Percentiles rank a stretch among this genome's conserved stretches.
These are phyloP conservation scores for Dictyostelium firmibasis DNA, from an alignment of 78 protist species.

Conservation along the genomic window DNA sequence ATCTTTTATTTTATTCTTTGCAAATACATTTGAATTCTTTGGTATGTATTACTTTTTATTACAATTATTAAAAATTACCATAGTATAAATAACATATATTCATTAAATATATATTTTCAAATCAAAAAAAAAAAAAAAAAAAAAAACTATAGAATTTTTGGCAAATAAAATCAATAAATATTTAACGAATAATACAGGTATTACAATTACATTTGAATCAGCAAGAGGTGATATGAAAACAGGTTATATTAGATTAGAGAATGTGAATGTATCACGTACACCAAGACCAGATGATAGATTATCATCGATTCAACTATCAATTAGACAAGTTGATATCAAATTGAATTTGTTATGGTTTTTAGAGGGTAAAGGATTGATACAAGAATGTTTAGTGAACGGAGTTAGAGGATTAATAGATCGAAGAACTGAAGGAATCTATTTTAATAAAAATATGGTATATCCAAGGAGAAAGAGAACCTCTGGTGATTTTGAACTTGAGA, in stretches of 20 bases:
- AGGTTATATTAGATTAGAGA: constrained; percentile 57
- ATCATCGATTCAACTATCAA: constrained; percentile 53
- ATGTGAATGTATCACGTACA: constrained; percentile 67
- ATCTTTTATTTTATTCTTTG: constrained; percentile 50
- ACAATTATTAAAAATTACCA: too few species aligned
- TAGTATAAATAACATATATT: too few species aligned
- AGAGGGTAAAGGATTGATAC: constrained; percentile 72
- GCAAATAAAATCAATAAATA: constrained; percentile 70
- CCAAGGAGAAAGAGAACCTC: constrained; percentile 63
- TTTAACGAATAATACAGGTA: constrained; percentile 69
- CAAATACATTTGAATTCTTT: constrained; percentile 67
- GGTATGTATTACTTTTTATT: constrained; percentile 30
- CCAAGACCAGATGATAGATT: constrained; percentile 69
- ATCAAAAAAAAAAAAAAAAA: not conserved
- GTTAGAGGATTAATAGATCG: constrained; percentile 66
- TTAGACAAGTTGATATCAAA: constrained; percentile 62
- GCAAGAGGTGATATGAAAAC: constrained; percentile 66
- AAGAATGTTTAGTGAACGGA: constrained; percentile 56
- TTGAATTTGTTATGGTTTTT: constrained; percentile 40
- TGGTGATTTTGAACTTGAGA: constrained; percentile 62
- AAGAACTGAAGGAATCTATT: constrained; percentile 59
- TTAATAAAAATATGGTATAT: constrained; percentile 4
- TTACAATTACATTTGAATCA: constrained; percentile 53
- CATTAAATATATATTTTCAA: too few species aligned
- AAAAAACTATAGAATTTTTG: constrained; percentile 26